Evolutionary conservation across 2,329 filamentous ascomycete species (phyloP), one percentile per base, ranked within the genome.

Genomic region (Fusarium sp.): DNA sequence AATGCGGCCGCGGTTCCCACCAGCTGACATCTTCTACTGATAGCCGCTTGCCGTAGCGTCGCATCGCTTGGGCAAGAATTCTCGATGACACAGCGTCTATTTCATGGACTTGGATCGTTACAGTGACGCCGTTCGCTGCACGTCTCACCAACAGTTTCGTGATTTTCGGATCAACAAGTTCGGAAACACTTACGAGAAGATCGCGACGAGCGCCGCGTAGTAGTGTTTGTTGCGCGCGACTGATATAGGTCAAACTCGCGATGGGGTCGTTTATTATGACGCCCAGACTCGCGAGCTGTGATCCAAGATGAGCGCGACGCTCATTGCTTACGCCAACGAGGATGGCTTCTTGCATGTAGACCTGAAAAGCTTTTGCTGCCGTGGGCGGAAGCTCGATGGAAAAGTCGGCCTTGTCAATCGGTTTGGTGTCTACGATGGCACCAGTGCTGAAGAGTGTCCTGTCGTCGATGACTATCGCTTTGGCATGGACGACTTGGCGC

Each of bases 1-100:
- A 65, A 7, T 65, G 63, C 5, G 48, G 63, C 1, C 63, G 36
- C 1, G 63, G 60, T 22, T 65, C 63, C 63, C 60, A 65, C 13
- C 36, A 65, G 16, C 48, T 65, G 7, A 65, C 36, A 11, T 65
- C 42, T n/a, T 65, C 63, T 1, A 65, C 35, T 3, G 42, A 24
- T 16, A 65, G 16, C 1, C 63, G 42, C 22, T 50, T 48, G 5
- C 31, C 42, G 9, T 58, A 65, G 10, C 63, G 48, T 4, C 50
- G 48, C 12, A 12, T 50, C 1, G 63, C 61, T 11, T 65, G 41
- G 0, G 36, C 2, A 9, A 65, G 50, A 12, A 39, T 58, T 13
- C 16, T 48, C 6, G 36, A 42, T 22, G 61, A 65, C 1, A 28
- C 26, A 0, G 18, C 42, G 7, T 66, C 61, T 22, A 50, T 39